phyloP scores from a whole-genome alignment of 495 filamentous ascomycete genomes.

The Evernia prunastri region DNA sequence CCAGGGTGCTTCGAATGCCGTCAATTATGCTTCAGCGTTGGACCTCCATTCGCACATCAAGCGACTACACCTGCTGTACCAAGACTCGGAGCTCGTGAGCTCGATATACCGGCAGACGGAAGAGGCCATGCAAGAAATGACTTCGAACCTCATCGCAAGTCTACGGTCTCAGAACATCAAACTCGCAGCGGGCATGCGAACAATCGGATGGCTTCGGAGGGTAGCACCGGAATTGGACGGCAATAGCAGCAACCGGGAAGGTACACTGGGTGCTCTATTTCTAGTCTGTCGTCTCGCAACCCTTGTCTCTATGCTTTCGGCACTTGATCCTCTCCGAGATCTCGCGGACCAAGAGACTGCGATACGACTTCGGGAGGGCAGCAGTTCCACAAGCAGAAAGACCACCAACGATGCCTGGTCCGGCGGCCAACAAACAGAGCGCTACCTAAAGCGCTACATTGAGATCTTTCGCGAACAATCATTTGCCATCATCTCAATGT shows the following conservation, averaged over 20 bases:
- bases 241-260: slow-evolving; percentile 37
- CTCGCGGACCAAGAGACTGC: slow-evolving; percentile 82
- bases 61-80: slow-evolving; percentile 74
- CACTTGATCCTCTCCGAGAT: slow-evolving; percentile 77
- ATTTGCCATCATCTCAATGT: slow-evolving; percentile 90
- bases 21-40: slow-evolving; percentile 82
- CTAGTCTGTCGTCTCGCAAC: slow-evolving; percentile 79
- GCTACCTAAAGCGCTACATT: slow-evolving; percentile 90
- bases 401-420: slow-evolving; percentile 47
- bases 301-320: slow-evolving; percentile 70
- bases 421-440: slow-evolving; percentile 84
- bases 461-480: slow-evolving; percentile 98
- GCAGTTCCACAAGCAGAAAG: slow-evolving; percentile 16
- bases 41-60: slow-evolving; percentile 94
- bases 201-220: slow-evolving; percentile 83
- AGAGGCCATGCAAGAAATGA: slow-evolving; percentile 83
- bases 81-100: slow-evolving; percentile 64
- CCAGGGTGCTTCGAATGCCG: slow-evolving; percentile 44
- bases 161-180: slow-evolving; percentile 75
- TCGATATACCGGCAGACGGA: slow-evolving; percentile 75
- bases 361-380: slow-evolving; percentile 30
- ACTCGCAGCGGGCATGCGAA: slow-evolving; percentile 84
- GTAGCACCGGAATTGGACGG: slow-evolving; percentile 73
- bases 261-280: slow-evolving; percentile 76
- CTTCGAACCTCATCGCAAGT: slow-evolving; percentile 69